These are phyloP conservation scores for Aureobasidium zeae DNA, from an alignment of 2,329 filamentous ascomycete genomes.

Conservation along the genomic window DNA sequence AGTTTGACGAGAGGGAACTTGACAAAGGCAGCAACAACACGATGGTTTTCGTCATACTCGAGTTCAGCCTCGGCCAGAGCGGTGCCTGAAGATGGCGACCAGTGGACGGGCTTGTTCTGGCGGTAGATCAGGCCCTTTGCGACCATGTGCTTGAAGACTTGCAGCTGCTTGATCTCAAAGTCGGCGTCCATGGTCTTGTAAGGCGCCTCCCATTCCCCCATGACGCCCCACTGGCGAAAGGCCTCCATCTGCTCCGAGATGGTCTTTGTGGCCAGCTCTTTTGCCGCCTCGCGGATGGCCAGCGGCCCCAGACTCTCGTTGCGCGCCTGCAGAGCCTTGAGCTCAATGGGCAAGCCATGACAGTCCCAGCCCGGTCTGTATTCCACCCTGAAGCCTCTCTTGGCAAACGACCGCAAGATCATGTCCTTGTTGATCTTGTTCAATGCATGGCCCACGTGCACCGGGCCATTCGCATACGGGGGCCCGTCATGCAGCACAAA, in stretches of 20 bases:
- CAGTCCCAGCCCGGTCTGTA: conserved; percentile 97
- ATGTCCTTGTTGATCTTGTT: conserved; percentile 98
- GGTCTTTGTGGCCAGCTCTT: conserved; percentile 57
- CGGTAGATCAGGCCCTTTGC: conserved; percentile 64
- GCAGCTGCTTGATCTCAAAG: conserved; percentile 67
- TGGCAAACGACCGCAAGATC: conserved; percentile 70
- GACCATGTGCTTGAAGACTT: conserved; percentile 67
- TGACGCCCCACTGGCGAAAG: conserved; percentile 65
- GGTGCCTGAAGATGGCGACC: conserved; percentile 70
- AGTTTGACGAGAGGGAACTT: conserved; percentile 58
- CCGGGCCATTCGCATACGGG: conserved; percentile 85
- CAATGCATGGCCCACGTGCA: conserved; percentile 88
- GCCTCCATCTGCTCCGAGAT: conserved; percentile 63
- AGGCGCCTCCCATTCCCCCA: conserved; percentile 68
- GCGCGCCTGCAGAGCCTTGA: conserved; percentile 69
- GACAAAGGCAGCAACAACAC: conserved; percentile 66
- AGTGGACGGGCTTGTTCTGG: conserved; percentile 75
- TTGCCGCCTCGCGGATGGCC: conserved; percentile 55
- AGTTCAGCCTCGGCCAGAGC: conserved; percentile 77
- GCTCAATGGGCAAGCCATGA: conserved; percentile 91
- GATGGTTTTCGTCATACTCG: conserved; percentile 69
- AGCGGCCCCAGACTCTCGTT: conserved; percentile 34
- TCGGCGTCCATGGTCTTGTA: conserved; percentile 72
- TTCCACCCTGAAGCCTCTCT: conserved; percentile 63
- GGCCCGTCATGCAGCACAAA: conserved; percentile 93